Conservation (phyloP, 1,139 yeast species). For the Diutina siamensis region DNA sequence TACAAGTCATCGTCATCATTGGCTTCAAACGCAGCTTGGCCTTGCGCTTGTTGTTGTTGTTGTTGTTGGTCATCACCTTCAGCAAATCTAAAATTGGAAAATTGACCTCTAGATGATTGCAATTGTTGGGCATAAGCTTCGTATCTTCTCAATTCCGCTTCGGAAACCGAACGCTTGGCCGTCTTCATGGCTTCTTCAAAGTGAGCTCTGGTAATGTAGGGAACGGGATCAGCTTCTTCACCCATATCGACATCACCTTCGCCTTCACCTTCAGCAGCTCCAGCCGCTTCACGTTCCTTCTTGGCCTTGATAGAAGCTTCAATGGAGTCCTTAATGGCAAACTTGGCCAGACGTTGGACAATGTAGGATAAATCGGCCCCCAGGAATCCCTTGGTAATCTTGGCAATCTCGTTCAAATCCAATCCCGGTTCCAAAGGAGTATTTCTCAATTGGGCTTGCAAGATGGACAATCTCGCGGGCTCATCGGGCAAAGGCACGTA, state of each 20-base stretch:
- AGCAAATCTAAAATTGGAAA: constrained; percentile 62
- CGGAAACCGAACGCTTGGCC: constrained; percentile 93
- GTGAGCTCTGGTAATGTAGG: constrained; percentile 84
- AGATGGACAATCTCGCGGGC: constrained; percentile 82
- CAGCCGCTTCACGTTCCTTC: constrained; percentile 33
- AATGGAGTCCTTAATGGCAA: constrained; percentile 95
- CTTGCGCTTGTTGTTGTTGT: constrained; percentile 24
- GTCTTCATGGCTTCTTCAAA: constrained; percentile 99
- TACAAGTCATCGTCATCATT: constrained; percentile 93
- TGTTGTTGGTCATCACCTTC: constrained; percentile 19
- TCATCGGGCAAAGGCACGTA: constrained; percentile 98
- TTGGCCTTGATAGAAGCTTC: constrained; percentile 59
- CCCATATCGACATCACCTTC: constrained; percentile 27
- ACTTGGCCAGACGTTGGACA: constrained; percentile 97
- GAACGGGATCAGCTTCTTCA: constrained; percentile 83
- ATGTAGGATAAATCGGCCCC: constrained; percentile 98
- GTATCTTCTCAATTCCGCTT: constrained; percentile 95
- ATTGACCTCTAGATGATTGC: constrained; percentile 91
- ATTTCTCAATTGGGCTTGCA: constrained; percentile 93
- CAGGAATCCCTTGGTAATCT: constrained; percentile 89
- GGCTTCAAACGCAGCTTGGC: constrained; percentile 38
- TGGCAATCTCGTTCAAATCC: constrained; percentile 79
- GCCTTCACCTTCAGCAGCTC: constrained; percentile 32
- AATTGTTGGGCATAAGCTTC: constrained; percentile 97
- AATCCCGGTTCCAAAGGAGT: constrained; percentile 98